Base-by-base conservation (phyloP, 208 protist genomes). In the Herpetomonas samuelpessoai region DNA sequence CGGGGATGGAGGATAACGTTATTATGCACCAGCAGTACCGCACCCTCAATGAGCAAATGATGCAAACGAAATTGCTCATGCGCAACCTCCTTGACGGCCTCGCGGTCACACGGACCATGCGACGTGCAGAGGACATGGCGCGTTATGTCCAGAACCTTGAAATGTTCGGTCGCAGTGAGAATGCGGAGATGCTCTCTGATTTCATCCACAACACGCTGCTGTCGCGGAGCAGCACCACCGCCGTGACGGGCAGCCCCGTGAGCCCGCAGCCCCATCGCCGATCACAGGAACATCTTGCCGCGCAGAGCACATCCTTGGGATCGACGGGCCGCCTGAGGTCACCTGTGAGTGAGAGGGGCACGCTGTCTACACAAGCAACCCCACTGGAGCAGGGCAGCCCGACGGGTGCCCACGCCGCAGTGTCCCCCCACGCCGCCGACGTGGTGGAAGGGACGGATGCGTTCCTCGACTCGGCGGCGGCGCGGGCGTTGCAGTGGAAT, bases 1-100 rank as follows among this genome's bases (percentile, higher is more conserved):
- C 70, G 9, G 84, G 83, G 19, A 74, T 87, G 41, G 81, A 82
- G 29, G 91, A 93, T 25, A 96, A 96, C 59, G 76, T 71, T 1
- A 31, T 72, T 18, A 83, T 96, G 76, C 87, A 96, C 58, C 71
- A 82, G 44, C 79, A 90, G 44, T 94, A 81, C 56, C 79, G 89
- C 29, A 31, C 48, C 1, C 63, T 90, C n/a, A 68, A 79, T 39
- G 75, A 84, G 57, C 64, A 85, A 60, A 30, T 80, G 10, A 80
- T 75, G 30, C 53, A 62, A 16, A 72, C 64, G 24, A 76, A 79
- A 47, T 55, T 91, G 29, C 60, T 96, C 25, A 50, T 96, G 45
- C 63, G 75, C 35, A 91, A 91, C 55, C 48, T 94, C 35, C 64
- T 94, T 0, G 91, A 93, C 55, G 85, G 81, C 30, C 68, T 96